phyloP scores from a whole-genome alignment of 139 green algal species.

The Parachlorella kessleri region DNA sequence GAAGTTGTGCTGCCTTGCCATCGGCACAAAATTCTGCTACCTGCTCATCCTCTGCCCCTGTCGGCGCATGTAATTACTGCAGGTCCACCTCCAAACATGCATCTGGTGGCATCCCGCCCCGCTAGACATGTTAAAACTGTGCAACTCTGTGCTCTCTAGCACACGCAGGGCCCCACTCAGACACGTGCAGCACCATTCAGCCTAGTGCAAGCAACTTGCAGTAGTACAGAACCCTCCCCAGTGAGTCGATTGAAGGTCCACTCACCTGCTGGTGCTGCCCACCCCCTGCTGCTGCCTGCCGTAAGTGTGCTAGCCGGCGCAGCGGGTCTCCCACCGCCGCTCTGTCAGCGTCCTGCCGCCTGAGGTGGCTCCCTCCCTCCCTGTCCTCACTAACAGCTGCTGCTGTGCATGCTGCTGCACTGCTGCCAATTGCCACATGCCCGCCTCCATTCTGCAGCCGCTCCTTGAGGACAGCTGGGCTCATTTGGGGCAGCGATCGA shows the following conservation, averaged over 20 bases:
- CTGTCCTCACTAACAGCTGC: background rate
- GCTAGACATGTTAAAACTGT: no score
- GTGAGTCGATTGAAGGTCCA: background rate
- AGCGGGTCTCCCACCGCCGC: constrained; percentile 4
- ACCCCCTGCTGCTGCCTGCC: constrained; percentile 6
- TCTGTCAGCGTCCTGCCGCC: background rate
- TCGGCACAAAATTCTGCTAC: no score
- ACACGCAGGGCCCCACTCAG: no score
- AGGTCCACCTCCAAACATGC: background rate
- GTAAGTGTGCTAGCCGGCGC: constrained; percentile 17
- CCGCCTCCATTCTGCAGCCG: background rate
- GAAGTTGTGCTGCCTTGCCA: no score
- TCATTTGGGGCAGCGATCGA: background rate
- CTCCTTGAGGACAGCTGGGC: background rate
- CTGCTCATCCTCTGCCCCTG: no score
- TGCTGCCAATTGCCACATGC: background rate
- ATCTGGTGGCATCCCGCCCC: no score
- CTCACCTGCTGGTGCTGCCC: constrained; percentile 1
- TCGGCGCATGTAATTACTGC: background rate
- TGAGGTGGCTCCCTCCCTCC: background rate
- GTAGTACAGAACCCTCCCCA: no score
- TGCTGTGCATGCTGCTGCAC: background rate
- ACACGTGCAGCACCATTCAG: no score
- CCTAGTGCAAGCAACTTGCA: no score
- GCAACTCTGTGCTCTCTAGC: no score